Percentiles rank a stretch among this genome's conserved stretches.
Evolutionary conservation across 2,329 filamentous ascomycete species (phyloP).

Genomic region (Diaporthe caulivora): DNA sequence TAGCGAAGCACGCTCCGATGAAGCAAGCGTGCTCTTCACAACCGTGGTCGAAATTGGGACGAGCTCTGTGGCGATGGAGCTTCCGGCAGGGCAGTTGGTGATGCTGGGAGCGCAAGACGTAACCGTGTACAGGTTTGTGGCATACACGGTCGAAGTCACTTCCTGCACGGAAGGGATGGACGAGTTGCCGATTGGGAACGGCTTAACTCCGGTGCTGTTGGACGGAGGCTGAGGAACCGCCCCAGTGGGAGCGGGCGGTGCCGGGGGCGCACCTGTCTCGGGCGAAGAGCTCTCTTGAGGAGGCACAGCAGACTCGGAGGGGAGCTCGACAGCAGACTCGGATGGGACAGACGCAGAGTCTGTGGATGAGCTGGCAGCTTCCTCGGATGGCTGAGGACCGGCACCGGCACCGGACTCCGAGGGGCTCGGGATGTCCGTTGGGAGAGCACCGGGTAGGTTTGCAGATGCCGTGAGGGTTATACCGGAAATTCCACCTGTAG

Average conservation of each 20-base stretch:
- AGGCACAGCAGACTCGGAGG: slow-evolving; percentile 20
- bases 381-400: slow-evolving; percentile 27
- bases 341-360: neutral
- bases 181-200: slow-evolving; percentile 25
- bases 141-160: slow-evolving; percentile 40
- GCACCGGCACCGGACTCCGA: slow-evolving; percentile 15
- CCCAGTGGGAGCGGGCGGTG: neutral
- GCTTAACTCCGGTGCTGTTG: slow-evolving; percentile 20
- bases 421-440: neutral
- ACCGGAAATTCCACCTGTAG: slow-evolving; percentile 24
- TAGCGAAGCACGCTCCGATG: slow-evolving; percentile 19
- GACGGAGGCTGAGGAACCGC: slow-evolving; percentile 14
- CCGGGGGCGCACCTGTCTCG: neutral
- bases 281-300: slow-evolving; percentile 19
- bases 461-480: neutral
- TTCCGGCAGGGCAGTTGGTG: slow-evolving; percentile 45
- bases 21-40: slow-evolving; percentile 23
- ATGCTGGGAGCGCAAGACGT: slow-evolving; percentile 44
- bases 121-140: slow-evolving; percentile 41
- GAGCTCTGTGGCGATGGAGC: slow-evolving; percentile 41
- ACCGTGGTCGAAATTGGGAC: slow-evolving; percentile 38
- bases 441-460: neutral
- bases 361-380: neutral
- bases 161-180: slow-evolving; percentile 30
- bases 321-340: slow-evolving; percentile 1